Conservation (phyloP, 305 asterid genomes). For the Fraxinus dipetala region DNA sequence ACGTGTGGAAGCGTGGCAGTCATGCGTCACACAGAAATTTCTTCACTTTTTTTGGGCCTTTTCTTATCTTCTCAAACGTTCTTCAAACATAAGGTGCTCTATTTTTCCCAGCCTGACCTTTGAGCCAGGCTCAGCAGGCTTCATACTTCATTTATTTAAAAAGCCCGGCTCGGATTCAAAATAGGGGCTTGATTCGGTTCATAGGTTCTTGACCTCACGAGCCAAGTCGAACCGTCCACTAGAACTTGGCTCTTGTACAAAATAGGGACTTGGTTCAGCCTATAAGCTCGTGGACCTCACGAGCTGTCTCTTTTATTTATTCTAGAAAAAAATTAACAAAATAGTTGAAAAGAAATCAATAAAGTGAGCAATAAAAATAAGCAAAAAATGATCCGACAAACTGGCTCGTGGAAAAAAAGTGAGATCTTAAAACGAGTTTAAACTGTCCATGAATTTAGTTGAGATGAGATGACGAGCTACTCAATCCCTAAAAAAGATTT, state of each 20-base stretch:
- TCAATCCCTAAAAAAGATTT: too few species aligned
- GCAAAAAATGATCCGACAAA: not conserved
- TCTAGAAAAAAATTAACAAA: too few species aligned
- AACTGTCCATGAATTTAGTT: too few species aligned
- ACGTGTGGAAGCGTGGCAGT: constrained; percentile 57
- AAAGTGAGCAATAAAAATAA: too few species aligned
- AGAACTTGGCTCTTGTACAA: not conserved
- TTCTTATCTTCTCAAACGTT: constrained; percentile 32
- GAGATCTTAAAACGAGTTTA: not conserved
- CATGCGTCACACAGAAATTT: constrained; percentile 50
- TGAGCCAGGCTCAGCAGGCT: not conserved
- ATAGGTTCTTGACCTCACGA: not conserved
- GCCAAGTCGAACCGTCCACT: not conserved
- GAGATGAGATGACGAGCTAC: too few species aligned
- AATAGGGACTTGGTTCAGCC: not conserved
- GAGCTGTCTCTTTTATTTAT: not conserved
- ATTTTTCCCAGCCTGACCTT: not conserved
- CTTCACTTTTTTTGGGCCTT: constrained; percentile 21
- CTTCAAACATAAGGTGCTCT: not conserved
- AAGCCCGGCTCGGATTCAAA: not conserved
- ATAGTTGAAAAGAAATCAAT: not conserved
- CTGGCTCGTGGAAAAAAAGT: not conserved
- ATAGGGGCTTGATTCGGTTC: not conserved
- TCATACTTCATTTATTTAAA: not conserved
- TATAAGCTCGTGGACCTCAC: not conserved